phyloP scores from a whole-genome alignment of 1,139 yeast species.

The Geotrichum histeridarum region DNA sequence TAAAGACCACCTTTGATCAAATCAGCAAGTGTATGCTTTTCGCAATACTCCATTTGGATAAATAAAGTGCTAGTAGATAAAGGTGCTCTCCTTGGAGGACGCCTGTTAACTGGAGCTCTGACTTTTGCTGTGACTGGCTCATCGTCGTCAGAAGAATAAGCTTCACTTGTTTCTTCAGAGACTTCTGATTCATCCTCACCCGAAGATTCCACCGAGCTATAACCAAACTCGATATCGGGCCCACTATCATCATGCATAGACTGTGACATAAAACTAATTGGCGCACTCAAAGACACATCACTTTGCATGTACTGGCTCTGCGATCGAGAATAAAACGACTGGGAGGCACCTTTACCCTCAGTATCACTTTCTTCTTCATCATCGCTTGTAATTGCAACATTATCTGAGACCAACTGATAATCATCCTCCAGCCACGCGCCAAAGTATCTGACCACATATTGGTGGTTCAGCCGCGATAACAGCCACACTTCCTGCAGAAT shows the following conservation, averaged over 20 bases:
- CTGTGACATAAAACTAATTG: slow-evolving; percentile 34
- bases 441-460: slow-evolving; percentile 89
- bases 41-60: slow-evolving; percentile 98
- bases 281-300: slow-evolving; percentile 22
- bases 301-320: slow-evolving; percentile 6
- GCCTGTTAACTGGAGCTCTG: not conserved
- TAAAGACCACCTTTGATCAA: slow-evolving; percentile 78
- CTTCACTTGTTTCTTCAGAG: not conserved
- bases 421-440: slow-evolving; percentile 95
- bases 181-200: slow-evolving; percentile 28
- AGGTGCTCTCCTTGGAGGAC: not conserved
- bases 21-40: slow-evolving; percentile 81
- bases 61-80: slow-evolving; percentile 50
- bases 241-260: slow-evolving; percentile 27
- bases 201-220: slow-evolving; percentile 24
- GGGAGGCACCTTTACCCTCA: slow-evolving; percentile 16
- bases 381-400: slow-evolving; percentile 22
- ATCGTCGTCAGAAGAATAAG: slow-evolving; percentile 1
- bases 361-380: slow-evolving; percentile 21
- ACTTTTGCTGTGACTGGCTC: not conserved
- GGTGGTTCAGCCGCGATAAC: slow-evolving; percentile 87
- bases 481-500: slow-evolving; percentile 87
- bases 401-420: slow-evolving; percentile 25
- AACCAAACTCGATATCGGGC: slow-evolving; percentile 34
- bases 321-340: slow-evolving; percentile 9